Evolutionary conservation across 495 filamentous ascomycete genomes (phyloP).

Genomic region (Monascus purpureus): DNA sequence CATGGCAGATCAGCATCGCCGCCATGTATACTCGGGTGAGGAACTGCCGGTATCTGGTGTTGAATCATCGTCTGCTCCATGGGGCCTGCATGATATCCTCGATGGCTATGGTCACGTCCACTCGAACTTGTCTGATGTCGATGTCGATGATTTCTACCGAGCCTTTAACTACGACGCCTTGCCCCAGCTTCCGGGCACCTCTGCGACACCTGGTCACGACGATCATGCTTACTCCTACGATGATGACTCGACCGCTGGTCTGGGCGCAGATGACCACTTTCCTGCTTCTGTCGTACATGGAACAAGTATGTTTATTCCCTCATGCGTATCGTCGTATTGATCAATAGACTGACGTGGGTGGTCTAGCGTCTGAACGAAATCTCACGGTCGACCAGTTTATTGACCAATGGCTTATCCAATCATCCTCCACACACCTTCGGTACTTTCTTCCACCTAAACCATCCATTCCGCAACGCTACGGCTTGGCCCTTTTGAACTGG

Average conservation of each 20-base stretch:
- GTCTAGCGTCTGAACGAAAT: constrained; percentile 27
- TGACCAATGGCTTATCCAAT: constrained; percentile 22
- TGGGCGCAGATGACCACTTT: constrained; percentile 10
- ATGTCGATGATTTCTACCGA: background rate
- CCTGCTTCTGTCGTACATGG: constrained; percentile 19
- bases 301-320: constrained; percentile 17
- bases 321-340: background rate
- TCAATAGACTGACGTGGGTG: no score
- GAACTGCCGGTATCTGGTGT: no score
- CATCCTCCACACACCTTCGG: constrained; percentile 9
- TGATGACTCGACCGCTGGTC: constrained; percentile 6
- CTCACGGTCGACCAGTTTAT: constrained; percentile 32
- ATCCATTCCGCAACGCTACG: constrained; percentile 10
- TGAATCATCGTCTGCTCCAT: no score
- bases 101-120: no score
- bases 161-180: constrained; percentile 8
- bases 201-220: constrained; percentile 5
- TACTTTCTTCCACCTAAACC: constrained; percentile 8
- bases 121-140: background rate
- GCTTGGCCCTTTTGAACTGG: constrained; percentile 21
- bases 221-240: constrained; percentile 9
- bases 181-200: constrained; percentile 7
- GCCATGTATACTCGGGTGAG: no score
- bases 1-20: no score
- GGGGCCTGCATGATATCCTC: no score